Conservation (phyloP, 2,329 filamentous ascomycete genomes). For the Ascochyta pisi region DNA sequence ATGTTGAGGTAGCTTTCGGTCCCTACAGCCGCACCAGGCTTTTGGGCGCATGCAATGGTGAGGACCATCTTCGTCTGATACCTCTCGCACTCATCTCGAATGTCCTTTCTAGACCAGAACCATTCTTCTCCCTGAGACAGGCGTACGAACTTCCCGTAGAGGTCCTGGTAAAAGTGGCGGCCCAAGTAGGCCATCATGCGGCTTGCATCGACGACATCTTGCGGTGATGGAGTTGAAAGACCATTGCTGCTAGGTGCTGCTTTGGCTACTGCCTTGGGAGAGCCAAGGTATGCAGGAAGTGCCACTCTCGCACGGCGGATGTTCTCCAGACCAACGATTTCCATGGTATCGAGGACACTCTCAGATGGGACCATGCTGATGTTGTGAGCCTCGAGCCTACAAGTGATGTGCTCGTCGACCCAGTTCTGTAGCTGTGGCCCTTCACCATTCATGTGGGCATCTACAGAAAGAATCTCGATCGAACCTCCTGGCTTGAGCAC, state of each 20-base stretch:
- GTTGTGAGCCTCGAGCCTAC: constrained; percentile 29
- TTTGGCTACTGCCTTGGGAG: constrained; percentile 15
- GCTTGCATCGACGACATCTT: constrained; percentile 29
- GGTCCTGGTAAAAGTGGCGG: constrained; percentile 35
- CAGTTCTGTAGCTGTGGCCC: constrained; percentile 29
- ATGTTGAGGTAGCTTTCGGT: constrained; percentile 30
- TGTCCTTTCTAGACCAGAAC: constrained; percentile 34
- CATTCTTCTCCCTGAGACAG: constrained; percentile 31
- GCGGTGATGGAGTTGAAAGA: constrained; percentile 22
- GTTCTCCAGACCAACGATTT: constrained; percentile 37
- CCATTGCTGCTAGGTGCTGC: constrained; percentile 11
- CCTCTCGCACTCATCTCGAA: constrained; percentile 32
- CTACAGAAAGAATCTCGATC: constrained; percentile 35
- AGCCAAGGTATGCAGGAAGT: constrained; percentile 26
- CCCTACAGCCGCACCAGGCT: constrained; percentile 16
- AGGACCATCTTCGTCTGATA: constrained; percentile 37
- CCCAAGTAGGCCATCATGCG: constrained; percentile 38
- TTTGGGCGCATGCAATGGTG: constrained; percentile 34
- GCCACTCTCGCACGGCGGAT: constrained; percentile 37
- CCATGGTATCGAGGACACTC: constrained; percentile 38
- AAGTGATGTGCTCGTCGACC: constrained; percentile 34
- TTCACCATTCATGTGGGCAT: constrained; percentile 35
- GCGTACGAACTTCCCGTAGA: constrained; percentile 31
- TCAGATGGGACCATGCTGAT: constrained; percentile 35
- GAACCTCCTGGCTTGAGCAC: constrained; percentile 38